Evolutionary conservation across 495 filamentous ascomycete species (phyloP).

Genomic region (Xylaria bambusicola): DNA sequence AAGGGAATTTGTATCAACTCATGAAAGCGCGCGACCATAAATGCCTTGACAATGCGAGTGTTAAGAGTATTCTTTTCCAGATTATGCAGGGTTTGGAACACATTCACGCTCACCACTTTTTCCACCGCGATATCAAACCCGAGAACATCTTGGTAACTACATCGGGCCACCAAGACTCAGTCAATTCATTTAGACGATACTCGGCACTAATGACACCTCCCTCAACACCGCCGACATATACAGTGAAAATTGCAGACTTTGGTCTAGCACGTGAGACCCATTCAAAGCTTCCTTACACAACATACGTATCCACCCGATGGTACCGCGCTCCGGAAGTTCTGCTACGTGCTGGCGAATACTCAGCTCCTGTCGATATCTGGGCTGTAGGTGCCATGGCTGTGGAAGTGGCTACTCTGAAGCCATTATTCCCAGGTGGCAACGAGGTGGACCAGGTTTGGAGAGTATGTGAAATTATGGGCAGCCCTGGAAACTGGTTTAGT

Average conservation of each 20-base stretch:
- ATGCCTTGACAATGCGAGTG: conserved; percentile 80
- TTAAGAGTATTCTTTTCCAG: conserved; percentile 97
- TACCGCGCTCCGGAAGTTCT: conserved; percentile 97
- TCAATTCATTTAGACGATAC: conserved; percentile 82
- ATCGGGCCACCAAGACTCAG: conserved; percentile 76
- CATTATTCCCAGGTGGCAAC: conserved; percentile 94
- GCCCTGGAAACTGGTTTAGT: conserved; percentile 96
- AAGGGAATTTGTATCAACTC: conserved; percentile 96
- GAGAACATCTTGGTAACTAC: conserved; percentile 98
- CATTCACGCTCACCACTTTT: conserved; percentile 95
- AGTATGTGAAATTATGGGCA: conserved; percentile 99
- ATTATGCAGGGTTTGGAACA: conserved; percentile 95
- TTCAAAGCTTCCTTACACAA: conserved; percentile 94
- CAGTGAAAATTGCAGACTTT: conserved; percentile 99
- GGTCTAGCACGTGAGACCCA: conserved; percentile 96
- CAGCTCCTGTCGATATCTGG: conserved; percentile 98
- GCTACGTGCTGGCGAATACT: conserved; percentile 93
- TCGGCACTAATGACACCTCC: conserved; percentile 93
- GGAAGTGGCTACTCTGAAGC: conserved; percentile 95
- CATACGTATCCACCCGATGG: conserved; percentile 98
- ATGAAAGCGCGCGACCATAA: conserved; percentile 99
- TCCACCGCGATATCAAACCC: conserved; percentile 98
- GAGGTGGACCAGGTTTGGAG: conserved; percentile 99
- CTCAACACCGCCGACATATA: conserved; percentile 88
- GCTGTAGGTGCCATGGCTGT: conserved; percentile 99